Conservation (phyloP, 108 stramenopile genomes). For the Skeletonema grethae region DNA sequence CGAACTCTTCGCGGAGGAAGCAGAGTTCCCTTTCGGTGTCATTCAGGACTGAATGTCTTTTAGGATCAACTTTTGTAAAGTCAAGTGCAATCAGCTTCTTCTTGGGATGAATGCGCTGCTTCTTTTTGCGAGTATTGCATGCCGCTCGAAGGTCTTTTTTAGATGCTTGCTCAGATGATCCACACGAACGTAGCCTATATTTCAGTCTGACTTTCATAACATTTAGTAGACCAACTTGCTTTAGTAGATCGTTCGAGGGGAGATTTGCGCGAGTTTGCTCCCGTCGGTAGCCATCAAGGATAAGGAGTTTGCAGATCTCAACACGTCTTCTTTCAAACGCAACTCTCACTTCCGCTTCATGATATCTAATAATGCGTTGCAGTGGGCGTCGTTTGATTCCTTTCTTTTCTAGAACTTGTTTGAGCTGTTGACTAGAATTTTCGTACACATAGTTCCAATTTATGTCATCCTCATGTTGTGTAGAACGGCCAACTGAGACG, state of each 20-base stretch:
- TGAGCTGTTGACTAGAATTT: constrained; percentile 23
- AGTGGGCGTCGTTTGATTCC: constrained; percentile 13
- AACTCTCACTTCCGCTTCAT: constrained; percentile 13
- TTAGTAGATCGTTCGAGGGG: constrained; percentile 27
- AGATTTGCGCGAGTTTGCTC: constrained; percentile 11
- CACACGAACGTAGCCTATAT: constrained; percentile 20
- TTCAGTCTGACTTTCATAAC: constrained; percentile 19
- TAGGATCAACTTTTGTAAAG: constrained; percentile 4
- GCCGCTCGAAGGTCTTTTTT: constrained; percentile 20
- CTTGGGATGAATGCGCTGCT: neutral
- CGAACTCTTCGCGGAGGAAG: constrained; percentile 34
- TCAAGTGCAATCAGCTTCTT: neutral
- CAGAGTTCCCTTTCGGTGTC: neutral
- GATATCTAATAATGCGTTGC: constrained; percentile 22
- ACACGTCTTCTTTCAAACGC: constrained; percentile 37
- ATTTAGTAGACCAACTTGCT: constrained; percentile 21
- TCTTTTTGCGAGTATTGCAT: constrained; percentile 22
- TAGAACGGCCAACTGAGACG: constrained; percentile 27
- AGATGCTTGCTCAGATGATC: constrained; percentile 10
- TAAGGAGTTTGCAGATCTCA: constrained; percentile 20
- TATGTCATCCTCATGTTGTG: constrained; percentile 20
- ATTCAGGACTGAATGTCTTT: neutral
- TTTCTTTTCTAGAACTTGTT: constrained; percentile 7
- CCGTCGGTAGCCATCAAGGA: constrained; percentile 36
- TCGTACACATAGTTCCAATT: constrained; percentile 29